Evolutionary conservation across 768 basidiomycete species (phyloP).

Genomic region (Naematelia aurantialba): DNA sequence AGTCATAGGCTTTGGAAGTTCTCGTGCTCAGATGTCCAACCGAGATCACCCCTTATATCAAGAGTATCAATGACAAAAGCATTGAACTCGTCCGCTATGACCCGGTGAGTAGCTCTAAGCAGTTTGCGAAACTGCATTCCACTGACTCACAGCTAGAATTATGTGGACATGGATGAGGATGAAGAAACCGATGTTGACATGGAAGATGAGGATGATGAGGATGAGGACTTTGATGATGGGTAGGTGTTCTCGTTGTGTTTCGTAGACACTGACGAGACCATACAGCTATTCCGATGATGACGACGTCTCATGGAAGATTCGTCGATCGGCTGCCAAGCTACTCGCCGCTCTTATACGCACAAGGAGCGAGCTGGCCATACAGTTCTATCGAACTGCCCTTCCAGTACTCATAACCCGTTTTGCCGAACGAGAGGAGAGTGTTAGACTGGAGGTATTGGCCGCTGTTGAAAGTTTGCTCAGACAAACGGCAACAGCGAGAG

Average conservation of each 20-base stretch:
- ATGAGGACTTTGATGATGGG: slow-evolving; percentile 76
- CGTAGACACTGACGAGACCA: background rate
- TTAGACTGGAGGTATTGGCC: slow-evolving; percentile 84
- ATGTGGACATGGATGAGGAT: slow-evolving; percentile 57
- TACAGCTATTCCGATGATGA: slow-evolving; percentile 92
- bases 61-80: slow-evolving; percentile 65
- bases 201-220: slow-evolving; percentile 59
- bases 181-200: slow-evolving; percentile 58
- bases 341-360: slow-evolving; percentile 80
- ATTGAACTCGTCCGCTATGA: slow-evolving; percentile 84
- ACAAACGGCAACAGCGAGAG: slow-evolving; percentile 64
- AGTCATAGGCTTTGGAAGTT: slow-evolving; percentile 70
- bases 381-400: slow-evolving; percentile 78
- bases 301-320: slow-evolving; percentile 95
- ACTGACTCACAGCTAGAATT: slow-evolving; percentile 56
- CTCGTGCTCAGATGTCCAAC: slow-evolving; percentile 76
- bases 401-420: slow-evolving; percentile 87
- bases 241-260: slow-evolving; percentile 50
- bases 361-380: slow-evolving; percentile 75
- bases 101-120: slow-evolving; percentile 61
- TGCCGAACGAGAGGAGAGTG: slow-evolving; percentile 90
- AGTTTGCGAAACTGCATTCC: background rate
- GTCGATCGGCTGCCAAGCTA: slow-evolving; percentile 87
- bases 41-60: slow-evolving; percentile 71
- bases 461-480: slow-evolving; percentile 76